phyloP scores from a whole-genome alignment of 2,329 filamentous ascomycete genomes.

The Colletotrichum sidae region DNA sequence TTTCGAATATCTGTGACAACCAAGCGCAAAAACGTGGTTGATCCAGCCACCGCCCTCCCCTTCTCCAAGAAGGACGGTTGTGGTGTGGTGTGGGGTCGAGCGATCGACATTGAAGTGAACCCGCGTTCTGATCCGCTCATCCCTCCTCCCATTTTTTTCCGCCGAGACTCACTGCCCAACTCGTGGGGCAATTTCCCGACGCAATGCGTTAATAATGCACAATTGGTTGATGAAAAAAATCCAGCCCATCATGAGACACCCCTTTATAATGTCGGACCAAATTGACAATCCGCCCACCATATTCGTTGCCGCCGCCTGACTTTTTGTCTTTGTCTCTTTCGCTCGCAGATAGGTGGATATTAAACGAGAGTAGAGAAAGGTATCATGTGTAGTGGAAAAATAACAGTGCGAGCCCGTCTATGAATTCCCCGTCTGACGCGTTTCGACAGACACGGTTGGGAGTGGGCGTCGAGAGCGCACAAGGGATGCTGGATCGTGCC shows the following conservation, averaged over 20 bases:
- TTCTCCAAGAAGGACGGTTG: slow-evolving; percentile 3
- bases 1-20: slow-evolving; percentile 22
- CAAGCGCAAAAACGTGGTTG: slow-evolving; percentile 21
- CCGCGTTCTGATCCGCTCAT: not conserved
- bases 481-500: slow-evolving; percentile 35
- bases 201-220: slow-evolving; percentile 14
- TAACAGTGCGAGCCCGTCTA: slow-evolving; percentile 27
- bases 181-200: not conserved
- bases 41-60: slow-evolving; percentile 25
- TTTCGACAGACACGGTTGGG: slow-evolving; percentile 3
- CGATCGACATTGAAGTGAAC: slow-evolving; percentile 27
- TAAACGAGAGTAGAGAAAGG: slow-evolving; percentile 38
- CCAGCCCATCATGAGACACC: slow-evolving; percentile 33
- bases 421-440: slow-evolving; percentile 14
- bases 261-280: slow-evolving; percentile 28
- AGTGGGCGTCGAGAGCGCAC: slow-evolving; percentile 24
- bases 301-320: slow-evolving; percentile 26
- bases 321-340: slow-evolving; percentile 37
- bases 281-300: slow-evolving; percentile 30
- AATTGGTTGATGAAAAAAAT: slow-evolving; percentile 12
- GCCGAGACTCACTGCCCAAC: not conserved
- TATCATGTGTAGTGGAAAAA: slow-evolving; percentile 24
- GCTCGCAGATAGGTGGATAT: slow-evolving; percentile 37
- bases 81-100: slow-evolving; percentile 18
- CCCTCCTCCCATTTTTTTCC: slow-evolving; percentile 7